phyloP scores from a whole-genome alignment of 768 basidiomycete species.

The Kwoniella dejecticola region DNA sequence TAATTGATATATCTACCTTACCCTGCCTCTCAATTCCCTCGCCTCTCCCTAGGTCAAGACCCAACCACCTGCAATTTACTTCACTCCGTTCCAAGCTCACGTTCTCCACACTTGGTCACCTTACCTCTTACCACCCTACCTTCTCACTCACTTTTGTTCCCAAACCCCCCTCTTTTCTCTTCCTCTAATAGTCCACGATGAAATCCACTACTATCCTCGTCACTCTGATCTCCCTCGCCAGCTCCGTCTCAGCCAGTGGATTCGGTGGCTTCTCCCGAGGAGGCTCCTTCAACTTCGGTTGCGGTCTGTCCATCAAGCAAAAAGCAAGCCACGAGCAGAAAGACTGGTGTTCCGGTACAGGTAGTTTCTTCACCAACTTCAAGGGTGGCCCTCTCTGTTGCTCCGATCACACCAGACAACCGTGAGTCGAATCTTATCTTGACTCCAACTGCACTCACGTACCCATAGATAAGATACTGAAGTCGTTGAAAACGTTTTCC shows the following conservation, averaged over 20 bases:
- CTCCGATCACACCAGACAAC: conserved; percentile 25
- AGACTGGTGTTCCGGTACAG: conserved; percentile 22
- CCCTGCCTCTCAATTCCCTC: no score
- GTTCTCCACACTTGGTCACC: no score
- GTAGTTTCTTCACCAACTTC: conserved; percentile 33
- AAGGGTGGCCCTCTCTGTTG: conserved; percentile 27
- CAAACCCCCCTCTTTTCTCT: neutral
- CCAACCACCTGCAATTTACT: no score
- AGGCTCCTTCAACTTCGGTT: conserved; percentile 24
- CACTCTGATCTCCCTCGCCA: conserved; percentile 11
- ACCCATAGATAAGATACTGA: no score
- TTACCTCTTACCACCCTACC: neutral
- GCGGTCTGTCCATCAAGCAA: conserved; percentile 6
- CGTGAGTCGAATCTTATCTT: conserved; percentile 28
- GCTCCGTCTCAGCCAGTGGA: conserved; percentile 16
- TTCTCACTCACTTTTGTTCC: neutral
- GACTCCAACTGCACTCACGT: neutral
- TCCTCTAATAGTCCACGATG: neutral
- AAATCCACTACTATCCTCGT: conserved; percentile 1
- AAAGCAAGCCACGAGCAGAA: conserved; percentile 21
- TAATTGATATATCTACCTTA: neutral
- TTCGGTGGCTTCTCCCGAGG: neutral
- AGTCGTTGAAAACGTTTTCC: no score
- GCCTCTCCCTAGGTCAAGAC: no score
- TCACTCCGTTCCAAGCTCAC: no score